A percentile compares a stretch with the other conserved stretches of the same genome.
phyloP scores from a whole-genome alignment of 768 basidiomycete genomes.

The Tremella fuciformis region DNA sequence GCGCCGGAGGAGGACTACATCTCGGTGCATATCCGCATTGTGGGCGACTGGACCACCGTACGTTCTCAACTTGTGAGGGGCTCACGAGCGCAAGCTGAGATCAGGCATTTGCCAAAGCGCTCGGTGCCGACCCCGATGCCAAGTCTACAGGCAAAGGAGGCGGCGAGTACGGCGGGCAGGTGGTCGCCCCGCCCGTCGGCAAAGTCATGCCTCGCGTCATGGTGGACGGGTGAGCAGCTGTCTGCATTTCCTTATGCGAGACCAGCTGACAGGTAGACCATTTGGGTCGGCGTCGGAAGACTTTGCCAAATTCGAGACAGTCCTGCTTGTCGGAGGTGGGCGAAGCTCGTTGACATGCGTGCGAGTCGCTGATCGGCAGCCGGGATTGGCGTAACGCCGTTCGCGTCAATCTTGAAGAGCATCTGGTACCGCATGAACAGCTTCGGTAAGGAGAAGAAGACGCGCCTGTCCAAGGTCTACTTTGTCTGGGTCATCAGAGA shows the following conservation, averaged over 20 bases:
- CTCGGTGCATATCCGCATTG: constrained; percentile 85
- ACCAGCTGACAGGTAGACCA: constrained; percentile 56
- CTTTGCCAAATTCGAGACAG: constrained; percentile 79
- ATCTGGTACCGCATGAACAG: constrained; percentile 98
- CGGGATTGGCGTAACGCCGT: constrained; percentile 95
- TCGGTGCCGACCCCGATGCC: constrained; percentile 76
- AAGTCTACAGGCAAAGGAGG: constrained; percentile 55
- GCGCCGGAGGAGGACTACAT: constrained; percentile 95
- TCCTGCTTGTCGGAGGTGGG: constrained; percentile 70
- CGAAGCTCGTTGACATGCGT: background rate
- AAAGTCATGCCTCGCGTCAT: constrained; percentile 74
- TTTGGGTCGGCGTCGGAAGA: constrained; percentile 91
- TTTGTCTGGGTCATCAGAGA: constrained; percentile 96
- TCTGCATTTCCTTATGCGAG: background rate
- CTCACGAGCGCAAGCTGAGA: constrained; percentile 61
- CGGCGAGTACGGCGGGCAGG: constrained; percentile 54
- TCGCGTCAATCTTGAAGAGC: constrained; percentile 78
- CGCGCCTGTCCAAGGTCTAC: constrained; percentile 75
- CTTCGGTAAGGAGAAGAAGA: constrained; percentile 66
- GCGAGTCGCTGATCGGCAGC: constrained; percentile 53
- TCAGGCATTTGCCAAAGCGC: constrained; percentile 66
- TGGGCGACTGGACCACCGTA: constrained; percentile 84
- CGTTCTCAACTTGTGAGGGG: constrained; percentile 80
- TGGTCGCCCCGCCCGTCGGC: constrained; percentile 53
- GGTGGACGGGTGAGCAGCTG: constrained; percentile 65